A percentile compares a stretch with the other conserved stretches of the same genome.
Conservation (phyloP, 2,329 filamentous ascomycete genomes). For the Clarireedia hainanense region DNA sequence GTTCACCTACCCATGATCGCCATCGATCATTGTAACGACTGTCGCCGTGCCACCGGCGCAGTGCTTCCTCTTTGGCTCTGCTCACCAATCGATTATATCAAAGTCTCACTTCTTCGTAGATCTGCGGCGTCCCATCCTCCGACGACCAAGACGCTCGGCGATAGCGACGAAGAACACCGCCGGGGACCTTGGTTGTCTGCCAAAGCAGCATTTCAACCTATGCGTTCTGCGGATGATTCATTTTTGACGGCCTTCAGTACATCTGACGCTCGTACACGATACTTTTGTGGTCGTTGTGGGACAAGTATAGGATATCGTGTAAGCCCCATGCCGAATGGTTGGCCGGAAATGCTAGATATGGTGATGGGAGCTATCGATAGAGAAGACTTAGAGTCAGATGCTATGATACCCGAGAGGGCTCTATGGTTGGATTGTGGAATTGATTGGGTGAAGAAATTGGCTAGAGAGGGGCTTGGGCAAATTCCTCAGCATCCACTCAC, state of each 20-base stretch:
- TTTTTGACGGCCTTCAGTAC: neutral
- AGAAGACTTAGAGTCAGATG: neutral
- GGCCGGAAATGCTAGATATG: neutral
- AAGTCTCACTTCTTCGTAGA: constrained; percentile 3
- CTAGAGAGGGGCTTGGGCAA: neutral
- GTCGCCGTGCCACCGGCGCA: neutral
- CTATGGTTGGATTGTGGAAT: neutral
- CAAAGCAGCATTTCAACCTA: neutral
- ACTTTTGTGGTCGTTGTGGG: neutral
- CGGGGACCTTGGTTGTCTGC: neutral
- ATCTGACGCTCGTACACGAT: neutral
- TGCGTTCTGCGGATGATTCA: neutral
- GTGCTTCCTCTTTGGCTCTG: neutral
- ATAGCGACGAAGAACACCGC: neutral
- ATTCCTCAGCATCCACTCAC: too few species aligned
- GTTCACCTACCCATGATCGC: neutral
- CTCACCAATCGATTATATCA: neutral
- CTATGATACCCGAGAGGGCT: neutral
- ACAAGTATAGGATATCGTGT: neutral
- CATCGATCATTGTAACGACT: neutral
- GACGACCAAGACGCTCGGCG: neutral
- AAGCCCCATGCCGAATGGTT: neutral
- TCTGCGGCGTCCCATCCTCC: neutral
- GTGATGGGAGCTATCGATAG: neutral
- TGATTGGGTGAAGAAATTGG: neutral